A percentile compares a stretch with the other conserved stretches of the same genome.
phyloP scores from a whole-genome alignment of 2,329 filamentous ascomycete genomes.

The Scedosporium dehoogii region DNA sequence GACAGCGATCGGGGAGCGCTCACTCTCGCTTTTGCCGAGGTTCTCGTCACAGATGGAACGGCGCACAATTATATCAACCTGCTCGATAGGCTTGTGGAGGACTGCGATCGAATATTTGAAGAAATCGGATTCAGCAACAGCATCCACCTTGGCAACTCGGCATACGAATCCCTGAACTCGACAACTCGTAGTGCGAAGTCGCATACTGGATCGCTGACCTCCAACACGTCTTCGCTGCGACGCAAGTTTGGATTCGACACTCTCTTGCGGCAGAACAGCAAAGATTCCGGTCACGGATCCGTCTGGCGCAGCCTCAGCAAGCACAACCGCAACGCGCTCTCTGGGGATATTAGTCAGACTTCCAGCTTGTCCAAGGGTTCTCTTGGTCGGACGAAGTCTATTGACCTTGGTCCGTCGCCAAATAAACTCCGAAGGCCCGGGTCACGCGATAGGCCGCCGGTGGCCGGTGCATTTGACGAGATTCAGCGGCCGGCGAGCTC shows the following conservation, averaged over 20 bases:
- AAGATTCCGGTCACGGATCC: slow-evolving; percentile 61
- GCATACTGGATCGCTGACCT: slow-evolving; percentile 66
- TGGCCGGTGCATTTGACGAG: slow-evolving; percentile 55
- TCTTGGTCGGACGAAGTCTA: slow-evolving; percentile 63
- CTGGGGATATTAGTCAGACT: slow-evolving; percentile 42
- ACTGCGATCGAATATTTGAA: slow-evolving; percentile 82
- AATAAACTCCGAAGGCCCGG: slow-evolving; percentile 32
- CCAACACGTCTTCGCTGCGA: slow-evolving; percentile 77
- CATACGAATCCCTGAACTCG: slow-evolving; percentile 51
- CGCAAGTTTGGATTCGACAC: slow-evolving; percentile 75
- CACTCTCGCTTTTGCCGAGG: slow-evolving; percentile 79
- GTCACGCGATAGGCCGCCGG: slow-evolving; percentile 50
- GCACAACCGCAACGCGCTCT: slow-evolving; percentile 45
- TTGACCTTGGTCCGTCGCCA: slow-evolving; percentile 50
- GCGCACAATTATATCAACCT: slow-evolving; percentile 80
- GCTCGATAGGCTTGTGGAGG: slow-evolving; percentile 79
- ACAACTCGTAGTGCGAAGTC: slow-evolving; percentile 45
- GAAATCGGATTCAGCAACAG: slow-evolving; percentile 32
- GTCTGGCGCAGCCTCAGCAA: slow-evolving; percentile 88
- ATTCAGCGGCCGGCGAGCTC: slow-evolving; percentile 45
- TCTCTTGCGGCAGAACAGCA: slow-evolving; percentile 70
- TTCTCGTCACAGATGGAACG: slow-evolving; percentile 68
- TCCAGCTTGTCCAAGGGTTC: slow-evolving; percentile 58
- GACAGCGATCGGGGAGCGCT: slow-evolving; percentile 83
- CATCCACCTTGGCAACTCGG: slow-evolving; percentile 27